Conservation (phyloP, 1,284 basidiomycete species). For the Spongiforma sp. region DNA sequence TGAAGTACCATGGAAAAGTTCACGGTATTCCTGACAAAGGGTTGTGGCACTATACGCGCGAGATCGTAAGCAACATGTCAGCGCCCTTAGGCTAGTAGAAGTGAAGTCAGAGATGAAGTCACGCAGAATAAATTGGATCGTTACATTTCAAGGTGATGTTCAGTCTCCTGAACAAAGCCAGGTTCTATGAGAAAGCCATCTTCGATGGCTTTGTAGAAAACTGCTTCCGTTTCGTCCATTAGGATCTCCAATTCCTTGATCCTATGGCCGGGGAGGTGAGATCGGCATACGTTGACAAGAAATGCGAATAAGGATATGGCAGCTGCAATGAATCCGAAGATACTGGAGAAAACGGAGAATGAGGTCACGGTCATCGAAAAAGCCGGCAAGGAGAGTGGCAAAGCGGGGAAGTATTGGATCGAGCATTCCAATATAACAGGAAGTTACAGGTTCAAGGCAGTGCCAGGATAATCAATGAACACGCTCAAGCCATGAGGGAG, state of each 20-base stretch:
- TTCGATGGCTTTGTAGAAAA: constrained; percentile 8
- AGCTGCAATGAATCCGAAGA: constrained; percentile 4
- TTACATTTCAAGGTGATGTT: constrained; percentile 2
- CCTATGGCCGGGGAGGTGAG: constrained; percentile 13
- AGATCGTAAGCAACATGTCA: no score
- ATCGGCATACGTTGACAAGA: background rate
- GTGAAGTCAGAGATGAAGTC: no score
- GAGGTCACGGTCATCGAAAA: background rate
- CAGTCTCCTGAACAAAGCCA: background rate
- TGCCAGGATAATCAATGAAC: background rate
- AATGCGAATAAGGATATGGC: background rate
- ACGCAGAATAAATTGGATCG: no score
- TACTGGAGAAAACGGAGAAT: constrained; percentile 1
- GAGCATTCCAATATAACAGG: no score
- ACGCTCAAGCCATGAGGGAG: background rate
- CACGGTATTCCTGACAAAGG: no score
- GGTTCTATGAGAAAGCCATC: constrained; percentile 12
- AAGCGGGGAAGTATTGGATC: no score
- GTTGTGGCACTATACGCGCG: no score
- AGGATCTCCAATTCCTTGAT: constrained; percentile 11
- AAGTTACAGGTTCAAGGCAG: no score
- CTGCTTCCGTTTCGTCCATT: constrained; percentile 5
- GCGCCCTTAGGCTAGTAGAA: no score
- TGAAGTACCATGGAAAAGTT: no score
- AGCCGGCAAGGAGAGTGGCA: no score